Conservation (phyloP, 2,329 filamentous ascomycete species). For the Colletotrichum sp. region DNA sequence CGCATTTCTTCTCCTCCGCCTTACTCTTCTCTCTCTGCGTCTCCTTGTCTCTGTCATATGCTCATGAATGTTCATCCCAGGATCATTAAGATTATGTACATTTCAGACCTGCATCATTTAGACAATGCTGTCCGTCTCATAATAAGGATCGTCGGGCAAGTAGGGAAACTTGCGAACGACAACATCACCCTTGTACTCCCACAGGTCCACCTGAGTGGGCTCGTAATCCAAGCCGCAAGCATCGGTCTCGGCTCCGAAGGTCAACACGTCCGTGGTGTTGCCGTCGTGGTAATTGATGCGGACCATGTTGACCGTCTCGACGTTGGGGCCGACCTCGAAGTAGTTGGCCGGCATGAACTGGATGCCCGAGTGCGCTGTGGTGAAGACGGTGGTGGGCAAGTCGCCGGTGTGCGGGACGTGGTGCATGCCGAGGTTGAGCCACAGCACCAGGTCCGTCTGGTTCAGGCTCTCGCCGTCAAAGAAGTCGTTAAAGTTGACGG, state of each 20-base stretch:
- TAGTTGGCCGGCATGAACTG: conserved; percentile 47
- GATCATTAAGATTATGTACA: not conserved
- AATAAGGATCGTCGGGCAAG: conserved; percentile 1
- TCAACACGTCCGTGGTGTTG: conserved; percentile 31
- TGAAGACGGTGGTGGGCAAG: conserved; percentile 55
- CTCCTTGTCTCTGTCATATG: not conserved
- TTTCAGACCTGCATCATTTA: not conserved
- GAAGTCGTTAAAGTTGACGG: conserved; percentile 56
- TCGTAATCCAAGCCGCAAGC: conserved; percentile 34
- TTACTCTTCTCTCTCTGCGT: not conserved
- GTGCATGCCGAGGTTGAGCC: conserved; percentile 61
- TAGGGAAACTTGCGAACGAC: conserved; percentile 18
- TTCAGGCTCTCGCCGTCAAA: conserved; percentile 42
- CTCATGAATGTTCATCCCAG: conserved; percentile 21
- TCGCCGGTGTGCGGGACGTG: conserved; percentile 58
- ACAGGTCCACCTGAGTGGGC: conserved; percentile 31
- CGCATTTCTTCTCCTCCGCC: not conserved
- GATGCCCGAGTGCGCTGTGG: conserved; percentile 44
- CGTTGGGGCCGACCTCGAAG: conserved; percentile 31
- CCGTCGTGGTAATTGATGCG: conserved; percentile 41
- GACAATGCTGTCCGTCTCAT: conserved; percentile 6
- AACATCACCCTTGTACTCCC: conserved; percentile 27
- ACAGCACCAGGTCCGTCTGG: conserved; percentile 48
- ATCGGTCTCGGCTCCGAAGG: conserved; percentile 36
- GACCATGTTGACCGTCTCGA: conserved; percentile 34